Evolutionary conservation across 2,329 filamentous ascomycete genomes (phyloP), one percentile per base, ranked within the genome.

Genomic region (Alternaria gansuensis): DNA sequence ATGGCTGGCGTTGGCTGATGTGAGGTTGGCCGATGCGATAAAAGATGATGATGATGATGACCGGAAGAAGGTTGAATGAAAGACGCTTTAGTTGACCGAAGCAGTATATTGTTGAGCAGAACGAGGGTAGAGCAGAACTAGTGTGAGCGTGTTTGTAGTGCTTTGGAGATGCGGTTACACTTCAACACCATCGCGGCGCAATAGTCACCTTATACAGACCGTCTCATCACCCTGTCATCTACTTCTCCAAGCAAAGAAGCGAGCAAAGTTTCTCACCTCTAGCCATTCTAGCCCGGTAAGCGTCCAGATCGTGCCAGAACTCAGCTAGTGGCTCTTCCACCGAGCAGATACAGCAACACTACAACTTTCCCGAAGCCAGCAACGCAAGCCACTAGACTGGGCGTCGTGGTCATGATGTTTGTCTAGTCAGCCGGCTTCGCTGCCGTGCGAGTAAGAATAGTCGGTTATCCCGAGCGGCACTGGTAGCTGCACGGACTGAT

Each of bases 381-480:
- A 41, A 39, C 33, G 17, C 41, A 46, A 46, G 39, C 54, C 54
- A 48, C 40, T 28, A 34, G 23, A 36, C 49, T 57, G 36, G 52
- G 36, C 51, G 14, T 33, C 44, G 54, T 51, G 24, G 45, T 34
- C 17, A 23, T 10, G 43, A 21, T 29, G 46, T 46, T 43, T 37
- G 40, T 45, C 37, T 24, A 45, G 31, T 34, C 24, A 37, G 31
- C 28, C 44, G 37, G 41, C 24, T 54, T 46, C 43, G 21, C 17
- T 54, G 34, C 29, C 23, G 36, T 44, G 24, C 34, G 51, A 39
- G 49, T 53, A 40, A 54, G 14, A 34, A 54, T 56, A 40, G 49
- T 49, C 11, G 23, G 53, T 31, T 59, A 26, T 45, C 41, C 44
- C 28, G 60, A 44, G 24, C 51, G 24, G 40, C 17, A 46, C 34